A percentile compares a stretch with the other conserved stretches of the same genome.
Evolutionary conservation across 2,329 filamentous ascomycete species (phyloP).

Genomic region (Fusarium bulbicola): DNA sequence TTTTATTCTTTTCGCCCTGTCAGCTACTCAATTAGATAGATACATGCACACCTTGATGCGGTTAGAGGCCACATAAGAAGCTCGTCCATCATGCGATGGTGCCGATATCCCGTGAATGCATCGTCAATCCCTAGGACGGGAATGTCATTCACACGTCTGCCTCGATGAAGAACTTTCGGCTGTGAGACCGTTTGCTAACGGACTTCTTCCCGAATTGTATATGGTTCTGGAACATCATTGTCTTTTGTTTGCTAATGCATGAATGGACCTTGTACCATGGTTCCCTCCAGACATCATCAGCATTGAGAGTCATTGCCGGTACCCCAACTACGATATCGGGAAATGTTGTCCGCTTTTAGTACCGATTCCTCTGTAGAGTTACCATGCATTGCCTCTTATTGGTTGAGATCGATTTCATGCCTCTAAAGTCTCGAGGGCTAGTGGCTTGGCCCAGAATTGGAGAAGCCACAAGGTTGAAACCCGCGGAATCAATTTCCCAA

Average conservation of each 20-base stretch:
- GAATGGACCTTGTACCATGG: too few species aligned
- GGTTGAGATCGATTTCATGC: not conserved
- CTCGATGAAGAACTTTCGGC: too few species aligned
- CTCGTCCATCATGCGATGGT: not conserved
- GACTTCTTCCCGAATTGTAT: not conserved
- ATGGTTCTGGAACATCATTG: not conserved
- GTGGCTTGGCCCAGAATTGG: not conserved
- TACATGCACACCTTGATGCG: not conserved
- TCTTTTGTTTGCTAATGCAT: not conserved
- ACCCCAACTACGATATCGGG: not conserved
- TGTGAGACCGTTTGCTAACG: fast-evolving
- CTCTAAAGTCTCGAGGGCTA: not conserved
- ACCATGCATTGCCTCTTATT: not conserved
- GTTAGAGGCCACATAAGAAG: too few species aligned
- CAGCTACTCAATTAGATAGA: fast-evolving
- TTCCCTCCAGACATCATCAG: not conserved
- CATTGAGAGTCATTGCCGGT: too few species aligned
- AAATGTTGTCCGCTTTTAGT: not conserved
- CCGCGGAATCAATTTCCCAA: not conserved
- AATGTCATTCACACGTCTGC: not conserved
- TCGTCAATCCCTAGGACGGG: too few species aligned
- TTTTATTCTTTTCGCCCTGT: not conserved
- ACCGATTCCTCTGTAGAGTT: not conserved
- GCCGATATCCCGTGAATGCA: too few species aligned
- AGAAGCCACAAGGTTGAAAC: not conserved